Percentiles rank a stretch among this genome's conserved stretches.
Conservation (phyloP, 768 basidiomycete genomes). For the Serendipita sp. region DNA sequence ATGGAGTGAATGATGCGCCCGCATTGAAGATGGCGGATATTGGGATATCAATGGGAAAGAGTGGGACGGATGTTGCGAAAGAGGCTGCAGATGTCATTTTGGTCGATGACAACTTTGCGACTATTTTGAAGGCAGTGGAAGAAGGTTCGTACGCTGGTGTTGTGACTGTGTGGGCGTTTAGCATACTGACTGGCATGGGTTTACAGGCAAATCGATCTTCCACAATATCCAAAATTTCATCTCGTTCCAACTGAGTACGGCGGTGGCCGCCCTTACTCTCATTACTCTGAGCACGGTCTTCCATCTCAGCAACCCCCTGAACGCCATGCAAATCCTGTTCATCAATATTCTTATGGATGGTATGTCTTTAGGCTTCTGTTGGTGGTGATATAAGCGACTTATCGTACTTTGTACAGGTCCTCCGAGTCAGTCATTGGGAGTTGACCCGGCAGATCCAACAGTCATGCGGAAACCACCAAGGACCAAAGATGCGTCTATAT, state of each 20-base stretch:
- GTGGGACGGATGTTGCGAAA: constrained; percentile 97
- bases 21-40: constrained; percentile 97
- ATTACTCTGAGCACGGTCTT: constrained; percentile 90
- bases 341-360: constrained; percentile 99
- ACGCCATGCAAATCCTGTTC: constrained; percentile 98
- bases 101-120: constrained; percentile 93
- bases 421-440: constrained; percentile 88
- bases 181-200: not conserved
- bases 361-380: constrained; percentile 18
- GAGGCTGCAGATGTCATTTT: constrained; percentile 95
- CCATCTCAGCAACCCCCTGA: constrained; percentile 78
- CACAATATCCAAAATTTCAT: constrained; percentile 98
- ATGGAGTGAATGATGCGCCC: constrained; percentile 95
- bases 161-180: constrained; percentile 9
- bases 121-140: constrained; percentile 85
- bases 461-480: constrained; percentile 91
- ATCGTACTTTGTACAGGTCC: constrained; percentile 38
- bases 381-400: not conserved
- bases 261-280: constrained; percentile 87
- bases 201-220: constrained; percentile 83
- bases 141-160: constrained; percentile 39
- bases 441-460: constrained; percentile 86
- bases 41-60: constrained; percentile 94
- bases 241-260: constrained; percentile 91
- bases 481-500: constrained; percentile 79